Base-by-base conservation (phyloP, 331 rosid genomes). In the Saraca asoca region DNA sequence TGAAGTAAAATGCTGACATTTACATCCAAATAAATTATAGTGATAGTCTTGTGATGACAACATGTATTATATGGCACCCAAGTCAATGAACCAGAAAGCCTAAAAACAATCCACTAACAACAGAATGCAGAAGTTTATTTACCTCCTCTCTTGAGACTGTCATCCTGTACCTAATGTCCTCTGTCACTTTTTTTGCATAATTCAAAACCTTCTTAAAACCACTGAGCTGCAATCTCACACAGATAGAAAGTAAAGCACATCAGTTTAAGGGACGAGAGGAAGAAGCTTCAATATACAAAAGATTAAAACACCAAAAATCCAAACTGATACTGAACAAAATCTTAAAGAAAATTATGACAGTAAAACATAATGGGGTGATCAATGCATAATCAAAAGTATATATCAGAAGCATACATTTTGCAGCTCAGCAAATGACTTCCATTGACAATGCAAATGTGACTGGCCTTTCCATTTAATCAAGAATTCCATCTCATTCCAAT, bases 381-480 rank as follows among this genome's bases (percentile, higher is more conserved):
- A 35, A 49, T 38, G 42, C 64, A 53, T 24, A 73, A 63, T 9
- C 62, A 72, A 77, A 35, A 72, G 51, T 12, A 51, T 75, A 39
- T 66, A 54, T 45, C 35, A 54, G 63, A 71, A 66, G 37, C 88
- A 75, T 83, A 94, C 99, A 59, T 85, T 81, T 78, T 94, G 99
- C 62, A 94, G 86, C 87, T 94, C 99, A 13, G 85, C 78, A 62
- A 90, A 85, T 51, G 96, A 79, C 79, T 88, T 94, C 99, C 99
- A 94, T 49, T 90, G 96, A 76, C 99, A 94, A 69, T 94, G 99
- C 83, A 94, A 81, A 88, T 94, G 99, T 34, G 99, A 94, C 51
- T 86, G 97, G 81, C 99, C 97, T 81, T 94, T 94, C 99, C 99
- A 94, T 83, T 94, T 94, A 66, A 94, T 94, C 73, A 88, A 76